Percentiles rank a stretch among this genome's conserved stretches.
These are phyloP conservation scores for Ammopiptanthus mongolicus DNA, from an alignment of 306 rosid genomes.

Conservation along the genomic window DNA sequence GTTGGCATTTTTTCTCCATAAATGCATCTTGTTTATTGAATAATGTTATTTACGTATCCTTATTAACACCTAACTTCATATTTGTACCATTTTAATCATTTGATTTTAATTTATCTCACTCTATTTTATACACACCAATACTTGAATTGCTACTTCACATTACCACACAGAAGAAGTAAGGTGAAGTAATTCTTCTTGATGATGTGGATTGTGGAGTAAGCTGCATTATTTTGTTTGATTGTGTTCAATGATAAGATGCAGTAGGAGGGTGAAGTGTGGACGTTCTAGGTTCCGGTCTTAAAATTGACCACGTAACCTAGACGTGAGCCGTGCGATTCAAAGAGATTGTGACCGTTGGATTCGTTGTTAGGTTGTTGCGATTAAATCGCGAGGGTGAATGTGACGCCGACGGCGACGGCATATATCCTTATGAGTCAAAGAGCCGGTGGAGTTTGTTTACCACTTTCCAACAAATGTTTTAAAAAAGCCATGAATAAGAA, in stretches of 20 bases:
- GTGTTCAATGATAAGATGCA: neutral
- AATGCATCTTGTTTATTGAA: too few species aligned
- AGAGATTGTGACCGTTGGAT: conserved; percentile 12
- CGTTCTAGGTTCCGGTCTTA: neutral
- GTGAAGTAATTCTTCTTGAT: too few species aligned
- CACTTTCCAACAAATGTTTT: neutral
- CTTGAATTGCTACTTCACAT: too few species aligned
- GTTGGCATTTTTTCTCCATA: too few species aligned
- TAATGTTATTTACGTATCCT: too few species aligned
- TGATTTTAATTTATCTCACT: too few species aligned
- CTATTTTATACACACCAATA: too few species aligned
- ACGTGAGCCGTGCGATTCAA: neutral
- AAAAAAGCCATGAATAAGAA: neutral
- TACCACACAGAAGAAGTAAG: too few species aligned
- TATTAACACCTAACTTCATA: too few species aligned
- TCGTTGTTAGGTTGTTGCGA: neutral
- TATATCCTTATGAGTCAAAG: neutral
- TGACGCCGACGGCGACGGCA: neutral
- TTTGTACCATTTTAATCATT: too few species aligned
- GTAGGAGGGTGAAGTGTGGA: neutral
- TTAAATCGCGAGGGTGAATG: neutral
- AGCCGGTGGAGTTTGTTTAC: neutral
- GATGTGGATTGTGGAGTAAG: too few species aligned
- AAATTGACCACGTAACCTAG: conserved; percentile 22
- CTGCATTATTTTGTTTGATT: neutral